Evolutionary conservation across 179 eudicot genomes (phyloP).

Genomic region (Nepenthes alata): DNA sequence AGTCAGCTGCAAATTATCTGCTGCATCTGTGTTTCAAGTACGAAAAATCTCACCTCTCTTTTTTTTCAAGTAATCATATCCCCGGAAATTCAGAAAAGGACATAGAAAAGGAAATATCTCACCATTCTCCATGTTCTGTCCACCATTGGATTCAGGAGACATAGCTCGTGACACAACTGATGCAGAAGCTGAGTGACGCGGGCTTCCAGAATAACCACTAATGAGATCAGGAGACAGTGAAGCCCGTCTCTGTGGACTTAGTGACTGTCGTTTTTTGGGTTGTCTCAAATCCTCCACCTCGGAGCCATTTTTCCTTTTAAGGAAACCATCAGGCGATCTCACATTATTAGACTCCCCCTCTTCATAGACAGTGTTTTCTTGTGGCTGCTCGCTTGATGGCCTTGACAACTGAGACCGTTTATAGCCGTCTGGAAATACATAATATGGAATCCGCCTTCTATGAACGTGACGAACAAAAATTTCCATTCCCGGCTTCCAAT

Average conservation of each 20-base stretch:
- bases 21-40: neutral
- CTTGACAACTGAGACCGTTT: constrained; percentile 32
- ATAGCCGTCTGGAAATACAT: constrained; percentile 59
- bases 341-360: constrained; percentile 14
- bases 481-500: constrained; percentile 92
- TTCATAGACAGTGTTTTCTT: constrained; percentile 13
- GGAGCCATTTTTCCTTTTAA: constrained; percentile 30
- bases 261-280: constrained; percentile 21
- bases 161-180: constrained; percentile 7
- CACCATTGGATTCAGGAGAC: neutral
- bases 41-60: neutral
- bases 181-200: constrained; percentile 11
- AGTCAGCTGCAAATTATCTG: neutral
- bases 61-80: no score
- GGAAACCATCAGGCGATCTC: constrained; percentile 18
- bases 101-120: neutral
- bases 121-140: neutral
- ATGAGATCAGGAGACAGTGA: constrained; percentile 35
- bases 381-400: constrained; percentile 18
- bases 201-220: constrained; percentile 14
- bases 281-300: constrained; percentile 14
- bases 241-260: constrained; percentile 22
- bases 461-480: constrained; percentile 74
- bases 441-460: constrained; percentile 60
- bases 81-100: neutral